Evolutionary conservation across 306 rosid genomes (phyloP).

Genomic region (Fragaria vesca): DNA sequence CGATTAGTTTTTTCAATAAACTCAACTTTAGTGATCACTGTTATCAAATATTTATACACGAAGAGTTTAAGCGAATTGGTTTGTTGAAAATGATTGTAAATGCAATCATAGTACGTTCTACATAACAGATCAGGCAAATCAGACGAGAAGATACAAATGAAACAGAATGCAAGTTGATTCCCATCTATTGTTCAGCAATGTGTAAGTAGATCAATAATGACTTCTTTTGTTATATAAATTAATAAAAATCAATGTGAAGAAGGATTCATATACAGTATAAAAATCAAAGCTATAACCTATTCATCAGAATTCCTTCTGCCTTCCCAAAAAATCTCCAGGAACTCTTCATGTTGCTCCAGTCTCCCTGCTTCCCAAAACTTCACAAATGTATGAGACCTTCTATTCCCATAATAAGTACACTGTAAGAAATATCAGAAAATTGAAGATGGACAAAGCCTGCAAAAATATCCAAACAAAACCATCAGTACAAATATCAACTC

Average conservation of each 20-base stretch:
- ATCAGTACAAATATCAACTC: constrained; percentile 12
- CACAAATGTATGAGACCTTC: constrained; percentile 23
- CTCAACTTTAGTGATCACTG: no score
- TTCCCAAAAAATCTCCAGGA: background rate
- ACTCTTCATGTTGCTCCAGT: background rate
- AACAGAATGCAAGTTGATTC: background rate
- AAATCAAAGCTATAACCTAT: background rate
- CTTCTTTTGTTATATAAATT: background rate
- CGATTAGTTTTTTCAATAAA: no score
- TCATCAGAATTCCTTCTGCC: constrained; percentile 8
- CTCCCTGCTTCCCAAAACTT: background rate
- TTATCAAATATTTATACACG: no score
- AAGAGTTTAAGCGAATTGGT: no score
- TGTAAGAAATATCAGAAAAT: constrained; percentile 30
- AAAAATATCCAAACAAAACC: constrained; percentile 5
- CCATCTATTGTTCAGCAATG: background rate
- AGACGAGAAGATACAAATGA: background rate
- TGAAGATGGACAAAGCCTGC: constrained; percentile 52
- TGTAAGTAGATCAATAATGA: background rate
- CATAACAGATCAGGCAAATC: background rate
- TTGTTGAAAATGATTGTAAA: no score
- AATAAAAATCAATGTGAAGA: background rate
- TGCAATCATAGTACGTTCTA: no score
- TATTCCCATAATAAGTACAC: constrained; percentile 28
- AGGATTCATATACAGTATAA: constrained; percentile 10